A percentile compares a stretch with the other conserved stretches of the same genome.
phyloP scores from a whole-genome alignment of 2,329 filamentous ascomycete species.

The Verruconis gallopava region DNA sequence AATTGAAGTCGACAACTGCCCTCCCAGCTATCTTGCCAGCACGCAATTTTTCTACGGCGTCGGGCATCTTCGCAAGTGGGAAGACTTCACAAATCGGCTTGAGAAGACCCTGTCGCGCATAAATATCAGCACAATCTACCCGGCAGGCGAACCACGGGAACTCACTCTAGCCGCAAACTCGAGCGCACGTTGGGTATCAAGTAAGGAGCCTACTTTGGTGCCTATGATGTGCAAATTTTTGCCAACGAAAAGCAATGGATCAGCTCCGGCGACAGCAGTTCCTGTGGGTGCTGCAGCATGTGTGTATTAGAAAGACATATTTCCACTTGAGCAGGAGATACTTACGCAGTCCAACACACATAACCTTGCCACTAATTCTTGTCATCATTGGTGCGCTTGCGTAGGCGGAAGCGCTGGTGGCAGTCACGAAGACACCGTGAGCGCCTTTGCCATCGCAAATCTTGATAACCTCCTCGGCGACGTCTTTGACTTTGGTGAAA shows the following conservation, averaged over 20 bases:
- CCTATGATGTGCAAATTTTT: constrained; percentile 24
- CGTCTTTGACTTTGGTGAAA: constrained; percentile 22
- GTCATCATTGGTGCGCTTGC: constrained; percentile 32
- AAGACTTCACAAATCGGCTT: constrained; percentile 38
- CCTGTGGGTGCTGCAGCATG: neutral
- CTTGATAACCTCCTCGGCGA: constrained; percentile 22
- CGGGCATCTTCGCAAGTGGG: constrained; percentile 33
- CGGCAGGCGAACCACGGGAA: too few relatives aligned
- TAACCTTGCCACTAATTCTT: constrained; percentile 36
- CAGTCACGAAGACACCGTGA: constrained; percentile 28
- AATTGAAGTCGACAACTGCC: constrained; percentile 41
- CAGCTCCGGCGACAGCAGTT: constrained; percentile 13
- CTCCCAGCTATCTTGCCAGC: constrained; percentile 39
- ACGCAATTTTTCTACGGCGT: constrained; percentile 39
- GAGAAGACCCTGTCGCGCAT: constrained; percentile 36
- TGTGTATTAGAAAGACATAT: neutral
- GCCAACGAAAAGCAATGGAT: constrained; percentile 14
- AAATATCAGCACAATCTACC: too few relatives aligned
- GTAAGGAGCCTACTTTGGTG: constrained; percentile 34
- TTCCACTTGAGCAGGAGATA: too few relatives aligned
- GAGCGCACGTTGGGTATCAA: constrained; percentile 33
- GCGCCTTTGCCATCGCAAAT: constrained; percentile 25
- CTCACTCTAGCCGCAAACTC: constrained; percentile 37
- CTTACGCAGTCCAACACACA: constrained; percentile 36
- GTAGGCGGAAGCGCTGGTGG: constrained; percentile 27